Evolutionary conservation across 768 basidiomycete species (phyloP).

Genomic region (Baorangia bicolor): DNA sequence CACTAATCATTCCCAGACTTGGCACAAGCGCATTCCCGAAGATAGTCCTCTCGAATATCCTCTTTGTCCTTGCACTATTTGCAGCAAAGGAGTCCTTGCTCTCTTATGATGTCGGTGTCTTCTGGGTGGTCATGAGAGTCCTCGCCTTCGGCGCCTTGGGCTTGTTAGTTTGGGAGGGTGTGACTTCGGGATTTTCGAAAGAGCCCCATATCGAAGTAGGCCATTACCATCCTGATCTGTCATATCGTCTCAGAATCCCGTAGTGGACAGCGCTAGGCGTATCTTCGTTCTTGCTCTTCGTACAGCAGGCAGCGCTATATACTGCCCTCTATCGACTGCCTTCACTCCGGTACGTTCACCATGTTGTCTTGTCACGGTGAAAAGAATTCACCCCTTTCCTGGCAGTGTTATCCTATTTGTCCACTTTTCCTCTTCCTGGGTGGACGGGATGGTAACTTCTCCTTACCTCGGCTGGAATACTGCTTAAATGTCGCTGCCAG

Average conservation of each 20-base stretch:
- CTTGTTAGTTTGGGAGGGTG: constrained; percentile 57
- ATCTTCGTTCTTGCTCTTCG: constrained; percentile 63
- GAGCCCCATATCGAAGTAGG: constrained; percentile 61
- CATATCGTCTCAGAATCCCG: constrained; percentile 9
- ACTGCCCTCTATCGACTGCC: constrained; percentile 68
- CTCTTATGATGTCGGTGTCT: constrained; percentile 63
- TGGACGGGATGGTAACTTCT: constrained; percentile 49
- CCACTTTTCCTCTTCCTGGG: constrained; percentile 70
- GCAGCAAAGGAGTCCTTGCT: constrained; percentile 68
- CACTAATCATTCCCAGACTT: constrained; percentile 39
- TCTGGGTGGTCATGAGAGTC: constrained; percentile 75
- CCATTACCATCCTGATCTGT: constrained; percentile 7
- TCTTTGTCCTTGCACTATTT: constrained; percentile 62
- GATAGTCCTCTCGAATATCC: constrained; percentile 58
- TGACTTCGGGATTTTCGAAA: constrained; percentile 53
- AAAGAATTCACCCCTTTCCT: neutral
- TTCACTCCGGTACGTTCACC: constrained; percentile 55
- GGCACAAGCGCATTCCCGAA: constrained; percentile 52
- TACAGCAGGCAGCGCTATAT: constrained; percentile 67
- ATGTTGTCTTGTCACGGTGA: neutral
- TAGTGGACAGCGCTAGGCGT: constrained; percentile 74
- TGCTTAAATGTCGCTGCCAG: constrained; percentile 32
- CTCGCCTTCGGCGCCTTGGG: constrained; percentile 72
- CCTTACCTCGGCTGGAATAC: constrained; percentile 41
- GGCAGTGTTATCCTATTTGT: constrained; percentile 65